Evolutionary conservation across 352 stramenopile genomes (phyloP).

Genomic region (Pythium scleroteichum): DNA sequence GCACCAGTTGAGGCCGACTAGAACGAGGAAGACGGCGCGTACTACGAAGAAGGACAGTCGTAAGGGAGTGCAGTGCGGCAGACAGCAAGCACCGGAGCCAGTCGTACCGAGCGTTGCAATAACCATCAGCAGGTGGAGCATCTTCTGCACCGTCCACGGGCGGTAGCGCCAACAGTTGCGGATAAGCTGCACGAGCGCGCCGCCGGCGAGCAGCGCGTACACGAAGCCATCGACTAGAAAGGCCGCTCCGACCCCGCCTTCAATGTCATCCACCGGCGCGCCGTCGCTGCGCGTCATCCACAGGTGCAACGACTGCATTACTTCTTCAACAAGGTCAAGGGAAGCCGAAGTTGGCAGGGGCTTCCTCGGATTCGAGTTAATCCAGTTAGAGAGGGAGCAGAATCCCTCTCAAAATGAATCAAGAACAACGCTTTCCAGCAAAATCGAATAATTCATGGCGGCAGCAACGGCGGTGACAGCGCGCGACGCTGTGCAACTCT

Average conservation of each 20-base stretch:
- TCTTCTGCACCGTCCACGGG: slow-evolving; percentile 87
- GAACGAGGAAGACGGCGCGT: slow-evolving; percentile 64
- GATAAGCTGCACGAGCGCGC: slow-evolving; percentile 64
- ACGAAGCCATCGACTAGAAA: slow-evolving; percentile 72
- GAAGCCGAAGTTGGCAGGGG: background rate
- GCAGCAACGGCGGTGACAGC: slow-evolving; percentile 1
- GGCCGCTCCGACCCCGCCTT: slow-evolving; percentile 52
- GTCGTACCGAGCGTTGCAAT: slow-evolving; percentile 61
- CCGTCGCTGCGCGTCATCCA: slow-evolving; percentile 17
- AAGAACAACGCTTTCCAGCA: too few species aligned
- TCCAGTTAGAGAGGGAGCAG: slow-evolving; percentile 5
- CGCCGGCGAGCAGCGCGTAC: slow-evolving; percentile 66
- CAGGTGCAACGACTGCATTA: slow-evolving; percentile 16
- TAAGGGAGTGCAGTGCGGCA: background rate
- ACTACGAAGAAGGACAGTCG: slow-evolving; percentile 30
- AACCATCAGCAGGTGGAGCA: slow-evolving; percentile 86
- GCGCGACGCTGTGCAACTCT: slow-evolving; percentile 42
- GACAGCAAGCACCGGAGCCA: too few species aligned
- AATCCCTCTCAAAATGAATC: too few species aligned
- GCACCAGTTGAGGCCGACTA: slow-evolving; percentile 84
- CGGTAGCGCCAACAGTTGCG: slow-evolving; percentile 84
- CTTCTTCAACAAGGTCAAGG: slow-evolving; percentile 18
- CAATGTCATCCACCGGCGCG: slow-evolving; percentile 39
- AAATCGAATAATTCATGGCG: background rate
- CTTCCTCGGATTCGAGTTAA: background rate